Conservation (phyloP, 2,329 filamentous ascomycete genomes). For the Tolypocladium inflatum region DNA sequence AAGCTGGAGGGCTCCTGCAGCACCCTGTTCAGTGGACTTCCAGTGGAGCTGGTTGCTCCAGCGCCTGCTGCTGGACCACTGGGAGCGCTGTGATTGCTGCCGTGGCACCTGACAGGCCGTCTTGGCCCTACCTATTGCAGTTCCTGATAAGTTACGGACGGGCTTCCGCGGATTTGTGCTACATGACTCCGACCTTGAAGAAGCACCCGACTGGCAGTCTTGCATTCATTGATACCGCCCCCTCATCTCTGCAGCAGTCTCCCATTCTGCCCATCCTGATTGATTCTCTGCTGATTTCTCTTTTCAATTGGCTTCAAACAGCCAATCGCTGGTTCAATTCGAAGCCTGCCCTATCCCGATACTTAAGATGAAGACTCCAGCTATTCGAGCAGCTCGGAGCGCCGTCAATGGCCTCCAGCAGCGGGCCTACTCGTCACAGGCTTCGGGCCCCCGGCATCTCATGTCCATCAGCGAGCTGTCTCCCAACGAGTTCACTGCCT, state of each 20-base stretch:
- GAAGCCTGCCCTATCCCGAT: background rate
- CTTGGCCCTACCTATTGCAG: background rate
- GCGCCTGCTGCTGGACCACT: background rate
- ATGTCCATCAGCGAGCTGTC: constrained; percentile 85
- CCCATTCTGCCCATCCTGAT: background rate
- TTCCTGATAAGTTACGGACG: background rate
- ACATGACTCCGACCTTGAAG: background rate
- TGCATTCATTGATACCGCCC: background rate
- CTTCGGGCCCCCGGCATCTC: constrained; percentile 62
- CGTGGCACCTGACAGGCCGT: background rate
- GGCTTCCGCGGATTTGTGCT: background rate
- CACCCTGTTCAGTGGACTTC: background rate
- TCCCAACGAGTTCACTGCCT: constrained; percentile 65
- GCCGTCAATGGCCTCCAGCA: constrained; percentile 26
- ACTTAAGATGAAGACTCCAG: constrained; percentile 22
- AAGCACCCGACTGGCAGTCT: background rate
- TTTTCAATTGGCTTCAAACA: background rate
- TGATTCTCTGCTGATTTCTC: background rate
- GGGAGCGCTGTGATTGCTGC: background rate
- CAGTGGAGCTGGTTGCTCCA: background rate
- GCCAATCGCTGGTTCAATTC: background rate
- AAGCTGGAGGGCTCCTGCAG: background rate
- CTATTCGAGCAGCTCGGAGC: constrained; percentile 21
- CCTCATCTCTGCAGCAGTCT: background rate
- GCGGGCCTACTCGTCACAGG: constrained; percentile 31